Percentiles rank a stretch among this genome's conserved stretches.
These are phyloP conservation scores for Rugiboletus extremiorientalis DNA, from an alignment of 1,284 basidiomycete species.

Conservation along the genomic window DNA sequence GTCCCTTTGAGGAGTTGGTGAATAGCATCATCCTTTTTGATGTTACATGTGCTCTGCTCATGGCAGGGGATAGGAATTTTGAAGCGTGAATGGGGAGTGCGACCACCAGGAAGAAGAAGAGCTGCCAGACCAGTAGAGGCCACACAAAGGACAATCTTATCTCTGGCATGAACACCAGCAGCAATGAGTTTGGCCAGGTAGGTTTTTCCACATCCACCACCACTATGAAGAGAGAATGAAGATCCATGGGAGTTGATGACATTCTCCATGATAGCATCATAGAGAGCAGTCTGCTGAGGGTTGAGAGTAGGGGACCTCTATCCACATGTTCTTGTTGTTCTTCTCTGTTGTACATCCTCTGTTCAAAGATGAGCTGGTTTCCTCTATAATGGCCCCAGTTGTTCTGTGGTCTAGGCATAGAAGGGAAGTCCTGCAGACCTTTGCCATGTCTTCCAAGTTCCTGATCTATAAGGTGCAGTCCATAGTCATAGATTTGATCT, in stretches of 20 bases:
- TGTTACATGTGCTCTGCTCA: constrained; percentile 33
- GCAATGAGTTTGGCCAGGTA: constrained; percentile 45
- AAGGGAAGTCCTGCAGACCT: constrained; percentile 28
- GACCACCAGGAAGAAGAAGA: constrained; percentile 11
- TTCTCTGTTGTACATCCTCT: constrained; percentile 35
- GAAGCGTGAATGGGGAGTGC: constrained; percentile 13
- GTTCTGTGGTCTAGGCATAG: constrained; percentile 30
- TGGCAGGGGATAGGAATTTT: constrained; percentile 25
- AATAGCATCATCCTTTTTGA: constrained; percentile 24
- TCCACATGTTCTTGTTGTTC: constrained; percentile 15
- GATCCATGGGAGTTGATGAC: neutral
- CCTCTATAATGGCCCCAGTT: constrained; percentile 29
- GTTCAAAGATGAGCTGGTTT: constrained; percentile 41
- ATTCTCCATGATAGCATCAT: too few species aligned
- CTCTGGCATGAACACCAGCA: constrained; percentile 26
- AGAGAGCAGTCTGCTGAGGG: constrained; percentile 6
- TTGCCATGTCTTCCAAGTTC: too few species aligned
- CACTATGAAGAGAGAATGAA: constrained; percentile 45
- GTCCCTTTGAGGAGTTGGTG: neutral
- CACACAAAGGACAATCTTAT: constrained; percentile 35
- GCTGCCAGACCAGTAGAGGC: too few species aligned
- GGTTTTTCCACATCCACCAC: constrained; percentile 51
- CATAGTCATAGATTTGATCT: too few species aligned
- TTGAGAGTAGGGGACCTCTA: constrained; percentile 4
- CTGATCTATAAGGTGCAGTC: too few species aligned